Base-by-base conservation (phyloP, 306 rosid genomes). In the Trifolium repens region DNA sequence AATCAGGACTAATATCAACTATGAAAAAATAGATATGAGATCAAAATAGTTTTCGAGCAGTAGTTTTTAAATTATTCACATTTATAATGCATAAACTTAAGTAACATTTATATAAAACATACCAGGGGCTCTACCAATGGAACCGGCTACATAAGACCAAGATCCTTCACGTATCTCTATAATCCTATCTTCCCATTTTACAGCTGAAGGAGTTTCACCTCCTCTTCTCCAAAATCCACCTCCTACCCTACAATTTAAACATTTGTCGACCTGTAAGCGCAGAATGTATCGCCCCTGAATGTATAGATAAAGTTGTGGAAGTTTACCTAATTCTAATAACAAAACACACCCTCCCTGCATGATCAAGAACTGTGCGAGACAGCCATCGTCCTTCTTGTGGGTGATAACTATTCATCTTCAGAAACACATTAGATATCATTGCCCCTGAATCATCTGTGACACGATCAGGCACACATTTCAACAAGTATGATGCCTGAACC, bases 341-440 rank as follows among this genome's bases (percentile, higher is more conserved):
- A 81, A 94, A 94, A 60, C 97, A 94, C 86, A 90, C 98, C 75
- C 97, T 88, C 77, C 98, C 94, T 27, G 91, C 89, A 82, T 94
- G 97, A 81, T 94, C 98, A 75, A 94, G 97, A 69, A 90, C 98
- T 1, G 97, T 90, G 65, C 93, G 94, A 68, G 97, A 90, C 80
- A 94, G 73, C 98, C 98, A 91, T 78, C 96, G 90, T 17, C 98
- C 98, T 89, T 94, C 97, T 84, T 94, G 97, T n/a, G 98, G 96
- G 67, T 34, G 96, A 82, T 90, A 90, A 53, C 82, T 85, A 78
- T 89, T 94, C 94, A 94, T 83, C 69, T 79, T 88, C 32, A 94
- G 89, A 89, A 91, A 87, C 77, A 90, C 88, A 72, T 90, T 96
- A 0, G 97, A 94, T 75, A 94, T 83, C 97, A 90, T 94, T 12